Evolutionary conservation across 768 basidiomycete genomes (phyloP).

Genomic region (Tricholoma sp.): DNA sequence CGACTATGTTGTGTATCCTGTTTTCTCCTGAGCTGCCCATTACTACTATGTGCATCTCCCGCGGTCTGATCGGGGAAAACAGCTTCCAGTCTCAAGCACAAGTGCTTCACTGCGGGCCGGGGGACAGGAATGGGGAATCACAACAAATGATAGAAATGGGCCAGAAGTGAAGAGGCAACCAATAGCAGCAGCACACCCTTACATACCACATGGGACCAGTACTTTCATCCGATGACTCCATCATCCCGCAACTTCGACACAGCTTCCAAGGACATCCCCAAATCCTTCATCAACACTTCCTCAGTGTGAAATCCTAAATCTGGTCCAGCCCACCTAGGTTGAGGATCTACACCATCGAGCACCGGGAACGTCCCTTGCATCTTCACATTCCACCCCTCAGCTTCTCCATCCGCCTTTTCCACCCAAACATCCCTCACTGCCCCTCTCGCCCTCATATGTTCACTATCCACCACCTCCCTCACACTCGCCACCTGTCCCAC

Average conservation of each 20-base stretch:
- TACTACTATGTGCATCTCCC: too few species aligned
- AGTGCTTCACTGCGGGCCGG: too few species aligned
- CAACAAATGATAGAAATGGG: too few species aligned
- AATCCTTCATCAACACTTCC: slow-evolving; percentile 38
- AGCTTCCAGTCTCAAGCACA: too few species aligned
- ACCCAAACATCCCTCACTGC: slow-evolving; percentile 59
- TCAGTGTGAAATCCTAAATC: slow-evolving; percentile 59
- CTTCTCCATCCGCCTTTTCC: slow-evolving; percentile 17
- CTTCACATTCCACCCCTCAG: slow-evolving; percentile 55
- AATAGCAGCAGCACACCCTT: background rate
- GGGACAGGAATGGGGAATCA: too few species aligned
- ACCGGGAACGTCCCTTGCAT: slow-evolving; percentile 64
- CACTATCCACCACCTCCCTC: slow-evolving; percentile 54
- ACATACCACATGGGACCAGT: background rate
- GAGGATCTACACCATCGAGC: slow-evolving; percentile 51
- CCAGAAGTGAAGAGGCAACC: background rate
- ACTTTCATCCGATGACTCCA: slow-evolving; percentile 35
- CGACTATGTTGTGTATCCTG: too few species aligned
- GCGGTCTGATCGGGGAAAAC: too few species aligned
- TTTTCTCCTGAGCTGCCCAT: too few species aligned
- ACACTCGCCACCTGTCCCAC: slow-evolving; percentile 62
- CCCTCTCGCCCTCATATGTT: slow-evolving; percentile 51
- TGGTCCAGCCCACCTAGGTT: slow-evolving; percentile 66
- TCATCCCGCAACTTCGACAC: slow-evolving; percentile 33
- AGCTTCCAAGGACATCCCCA: slow-evolving; percentile 34